Evolutionary conservation across 139 green algal genomes (phyloP), one percentile per base, ranked within the genome.

Genomic region (Parachlorella kessleri): DNA sequence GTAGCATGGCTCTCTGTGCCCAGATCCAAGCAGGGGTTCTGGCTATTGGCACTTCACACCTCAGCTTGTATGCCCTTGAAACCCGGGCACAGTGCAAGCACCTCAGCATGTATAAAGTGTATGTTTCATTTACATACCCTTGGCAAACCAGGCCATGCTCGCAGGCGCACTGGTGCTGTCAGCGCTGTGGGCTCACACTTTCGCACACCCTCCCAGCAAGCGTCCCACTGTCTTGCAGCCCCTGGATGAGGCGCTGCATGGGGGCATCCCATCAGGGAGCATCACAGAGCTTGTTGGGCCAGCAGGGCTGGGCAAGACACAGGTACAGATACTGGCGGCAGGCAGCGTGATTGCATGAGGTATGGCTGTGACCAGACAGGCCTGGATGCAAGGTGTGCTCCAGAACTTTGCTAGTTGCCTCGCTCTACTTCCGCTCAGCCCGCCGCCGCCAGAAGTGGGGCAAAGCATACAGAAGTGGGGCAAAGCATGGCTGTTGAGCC

Each of bases 261-360:
- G 85, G 35, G 88, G 88, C 3, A 18, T 92, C 36, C 79, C 82
- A 1, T 48, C 81, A 7, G 87, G 83, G 21, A 82, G 65, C 38
- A 77, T 93, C n/a, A 91, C 82, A 3, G 86, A 92, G 87, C n/a
- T 93, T 7, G 90, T 93, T 33, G 90, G 90, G 3, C 86, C 90
- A 28, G 81, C 89, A 3, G 87, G 89, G 6, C 74, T 91, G 24
- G 88, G 90, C 82, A 94, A 94, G 76, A 93, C 86, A 37, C 90
- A 94, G 78, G 42, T 88, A 38, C n/a, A n/a, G 63, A 9, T 89
- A 84, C 72, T 53, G 83, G 64, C 55, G 66, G 72, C 64, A 77
- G 82, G 38, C 66, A 68, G 30, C 14, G 38, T 32, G 30, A 24
- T 18, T 7, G 10, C 9, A 41, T 67, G 3, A 40, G n/a, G n/a